Conservation (phyloP, 1,284 basidiomycete species). For the Cutaneotrichosporon curvatum region DNA sequence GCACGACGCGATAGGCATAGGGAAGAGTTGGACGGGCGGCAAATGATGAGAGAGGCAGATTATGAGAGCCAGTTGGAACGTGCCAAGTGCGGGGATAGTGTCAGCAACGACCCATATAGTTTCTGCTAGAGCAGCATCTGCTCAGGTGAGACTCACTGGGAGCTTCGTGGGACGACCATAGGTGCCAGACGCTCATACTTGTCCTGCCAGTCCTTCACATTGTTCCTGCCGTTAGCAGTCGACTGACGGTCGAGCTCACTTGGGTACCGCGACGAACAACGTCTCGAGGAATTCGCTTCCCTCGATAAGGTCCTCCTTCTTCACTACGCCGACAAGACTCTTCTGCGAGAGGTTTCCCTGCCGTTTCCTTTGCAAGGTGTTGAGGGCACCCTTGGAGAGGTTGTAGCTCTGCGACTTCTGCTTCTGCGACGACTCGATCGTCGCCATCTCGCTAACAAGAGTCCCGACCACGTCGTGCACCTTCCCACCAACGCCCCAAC, state of each 20-base stretch:
- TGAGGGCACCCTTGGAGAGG: constrained; percentile 83
- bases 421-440: constrained; percentile 84
- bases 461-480: constrained; percentile 73
- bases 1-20: neutral
- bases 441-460: constrained; percentile 77
- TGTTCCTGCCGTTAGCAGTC: constrained; percentile 53
- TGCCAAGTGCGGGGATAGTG: too few relatives aligned
- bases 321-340: constrained; percentile 78
- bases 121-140: too few relatives aligned
- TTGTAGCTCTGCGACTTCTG: constrained; percentile 87
- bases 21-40: too few relatives aligned
- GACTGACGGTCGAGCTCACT: constrained; percentile 49
- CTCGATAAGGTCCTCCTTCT: constrained; percentile 63
- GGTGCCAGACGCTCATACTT: constrained; percentile 81
- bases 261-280: constrained; percentile 86
- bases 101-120: neutral
- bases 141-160: constrained; percentile 71
- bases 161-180: constrained; percentile 96
- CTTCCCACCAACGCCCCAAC: constrained; percentile 73
- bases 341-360: constrained; percentile 89
- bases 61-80: too few relatives aligned
- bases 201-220: constrained; percentile 77
- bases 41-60: too few relatives aligned
- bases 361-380: constrained; percentile 92
- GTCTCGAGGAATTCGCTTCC: constrained; percentile 94